Evolutionary conservation across 2,329 filamentous ascomycete genomes (phyloP).

Genomic region (Annulohypoxylon truncatum): DNA sequence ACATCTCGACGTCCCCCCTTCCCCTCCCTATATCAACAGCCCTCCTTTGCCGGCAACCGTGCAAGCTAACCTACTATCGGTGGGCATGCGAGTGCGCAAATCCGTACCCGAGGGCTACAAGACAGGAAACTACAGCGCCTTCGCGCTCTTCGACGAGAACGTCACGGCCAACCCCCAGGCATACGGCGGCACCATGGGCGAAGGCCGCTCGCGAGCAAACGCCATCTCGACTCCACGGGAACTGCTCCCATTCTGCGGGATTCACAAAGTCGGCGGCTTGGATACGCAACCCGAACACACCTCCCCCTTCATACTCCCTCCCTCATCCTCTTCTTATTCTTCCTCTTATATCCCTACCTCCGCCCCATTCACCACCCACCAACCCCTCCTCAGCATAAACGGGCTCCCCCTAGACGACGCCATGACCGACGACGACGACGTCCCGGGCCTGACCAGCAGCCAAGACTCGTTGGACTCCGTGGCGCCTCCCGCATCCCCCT

Average conservation of each 20-base stretch:
- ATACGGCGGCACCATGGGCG: constrained; percentile 31
- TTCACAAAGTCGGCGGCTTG: constrained; percentile 79
- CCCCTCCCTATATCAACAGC: constrained; percentile 49
- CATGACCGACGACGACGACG: constrained; percentile 49
- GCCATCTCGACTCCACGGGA: constrained; percentile 62
- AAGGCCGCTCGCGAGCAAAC: constrained; percentile 43
- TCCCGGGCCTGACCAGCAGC: constrained; percentile 65
- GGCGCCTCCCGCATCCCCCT: constrained; percentile 39
- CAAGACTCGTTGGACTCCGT: constrained; percentile 63
- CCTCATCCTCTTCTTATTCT: not conserved
- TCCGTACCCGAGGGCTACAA: constrained; percentile 95
- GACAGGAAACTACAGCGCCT: constrained; percentile 68
- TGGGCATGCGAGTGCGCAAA: constrained; percentile 95
- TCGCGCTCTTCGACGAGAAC: constrained; percentile 63
- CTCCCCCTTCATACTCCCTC: constrained; percentile 53
- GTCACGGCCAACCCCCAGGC: constrained; percentile 1
- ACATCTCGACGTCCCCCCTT: constrained; percentile 53
- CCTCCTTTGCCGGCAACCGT: constrained; percentile 72
- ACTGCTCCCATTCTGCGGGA: constrained; percentile 82
- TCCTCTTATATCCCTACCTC: constrained; percentile 17
- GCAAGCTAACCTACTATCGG: constrained; percentile 85
- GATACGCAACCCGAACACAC: constrained; percentile 65
- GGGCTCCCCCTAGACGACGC: constrained; percentile 27
- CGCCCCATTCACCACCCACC: constrained; percentile 16
- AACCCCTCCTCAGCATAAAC: constrained; percentile 26